Percentiles rank a stretch among this genome's conserved stretches.
These are phyloP conservation scores for Anthracocystis walkeri DNA, from an alignment of 1,284 basidiomycete species.

Conservation along the genomic window DNA sequence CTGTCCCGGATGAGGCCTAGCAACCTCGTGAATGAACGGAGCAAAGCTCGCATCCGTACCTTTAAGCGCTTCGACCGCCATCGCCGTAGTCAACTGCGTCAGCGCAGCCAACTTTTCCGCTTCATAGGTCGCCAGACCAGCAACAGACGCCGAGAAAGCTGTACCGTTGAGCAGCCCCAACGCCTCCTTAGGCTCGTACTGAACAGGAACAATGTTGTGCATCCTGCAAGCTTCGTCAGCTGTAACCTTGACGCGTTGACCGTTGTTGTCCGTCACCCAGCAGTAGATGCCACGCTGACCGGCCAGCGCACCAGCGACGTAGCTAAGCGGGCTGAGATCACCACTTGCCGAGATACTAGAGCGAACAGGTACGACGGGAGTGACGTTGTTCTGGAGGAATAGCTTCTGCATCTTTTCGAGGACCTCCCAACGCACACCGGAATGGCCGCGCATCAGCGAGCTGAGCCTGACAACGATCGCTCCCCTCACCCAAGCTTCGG, in stretches of 20 bases:
- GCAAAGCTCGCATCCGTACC: conserved; percentile 59
- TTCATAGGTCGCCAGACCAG: conserved; percentile 76
- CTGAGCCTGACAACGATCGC: conserved; percentile 88
- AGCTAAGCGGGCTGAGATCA: conserved; percentile 71
- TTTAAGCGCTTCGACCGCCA: conserved; percentile 78
- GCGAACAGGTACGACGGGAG: conserved; percentile 84
- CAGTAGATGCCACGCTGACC: conserved; percentile 57
- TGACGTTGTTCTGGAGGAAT: conserved; percentile 80
- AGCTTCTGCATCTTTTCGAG: conserved; percentile 80
- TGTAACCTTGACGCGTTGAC: conserved; percentile 45
- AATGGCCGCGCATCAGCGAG: conserved; percentile 79
- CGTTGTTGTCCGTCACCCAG: conserved; percentile 38
- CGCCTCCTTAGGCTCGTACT: conserved; percentile 83
- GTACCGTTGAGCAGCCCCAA: conserved; percentile 77
- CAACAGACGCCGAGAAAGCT: conserved; percentile 77
- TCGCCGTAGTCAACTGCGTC: conserved; percentile 81
- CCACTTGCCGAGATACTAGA: conserved; percentile 86
- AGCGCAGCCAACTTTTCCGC: conserved; percentile 80
- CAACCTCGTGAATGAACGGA: conserved; percentile 79
- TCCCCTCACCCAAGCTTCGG: conserved; percentile 89
- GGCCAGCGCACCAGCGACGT: conserved; percentile 75
- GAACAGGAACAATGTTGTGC: conserved; percentile 77
- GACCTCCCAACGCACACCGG: conserved; percentile 83
- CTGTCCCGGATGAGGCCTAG: conserved; percentile 88
- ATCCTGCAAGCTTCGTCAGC: conserved; percentile 61